A percentile compares a stretch with the other conserved stretches of the same genome.
Evolutionary conservation across 352 stramenopile species (phyloP).

Genomic region (Elongisporangium prolatum): DNA sequence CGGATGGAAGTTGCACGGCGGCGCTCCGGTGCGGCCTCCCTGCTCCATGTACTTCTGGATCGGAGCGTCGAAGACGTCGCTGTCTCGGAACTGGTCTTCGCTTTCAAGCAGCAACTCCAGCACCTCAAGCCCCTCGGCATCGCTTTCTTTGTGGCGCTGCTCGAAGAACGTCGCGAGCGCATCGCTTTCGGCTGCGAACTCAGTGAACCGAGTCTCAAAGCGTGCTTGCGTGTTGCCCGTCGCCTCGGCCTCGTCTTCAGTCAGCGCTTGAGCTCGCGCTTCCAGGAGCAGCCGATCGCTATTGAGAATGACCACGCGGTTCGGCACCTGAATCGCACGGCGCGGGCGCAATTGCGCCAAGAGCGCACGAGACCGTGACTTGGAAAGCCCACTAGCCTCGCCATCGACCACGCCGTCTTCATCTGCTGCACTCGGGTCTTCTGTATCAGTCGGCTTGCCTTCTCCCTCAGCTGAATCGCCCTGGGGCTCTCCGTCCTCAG

Average conservation of each 20-base stretch:
- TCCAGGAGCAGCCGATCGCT: conserved; percentile 47
- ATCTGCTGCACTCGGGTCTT: conserved; percentile 9
- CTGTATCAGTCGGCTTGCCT: conserved; percentile 7
- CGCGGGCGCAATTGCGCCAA: conserved; percentile 35
- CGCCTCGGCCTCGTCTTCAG: conserved; percentile 46
- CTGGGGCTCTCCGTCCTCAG: conserved; percentile 1
- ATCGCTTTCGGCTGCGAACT: conserved; percentile 48
- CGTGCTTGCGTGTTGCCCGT: conserved; percentile 57
- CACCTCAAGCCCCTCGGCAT: conserved; percentile 48
- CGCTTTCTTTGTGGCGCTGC: conserved; percentile 8
- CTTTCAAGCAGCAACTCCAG: conserved; percentile 51
- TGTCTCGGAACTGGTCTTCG: conserved; percentile 38
- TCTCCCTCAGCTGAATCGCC: neutral
- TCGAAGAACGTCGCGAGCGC: conserved; percentile 64
- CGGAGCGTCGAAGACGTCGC: conserved; percentile 31
- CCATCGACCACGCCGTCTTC: conserved; percentile 12
- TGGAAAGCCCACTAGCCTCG: conserved; percentile 14
- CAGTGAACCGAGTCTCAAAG: conserved; percentile 45
- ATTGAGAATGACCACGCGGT: conserved; percentile 64
- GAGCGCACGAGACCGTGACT: conserved; percentile 34
- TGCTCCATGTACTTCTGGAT: conserved; percentile 77
- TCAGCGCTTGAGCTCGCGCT: conserved; percentile 42
- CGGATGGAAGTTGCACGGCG: conserved; percentile 81
- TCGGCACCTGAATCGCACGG: conserved; percentile 41
- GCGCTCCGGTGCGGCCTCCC: conserved; percentile 31